A percentile compares a stretch with the other conserved stretches of the same genome.
phyloP scores from a whole-genome alignment of 2,329 filamentous ascomycete species.

The Paramyrothecium sp. region DNA sequence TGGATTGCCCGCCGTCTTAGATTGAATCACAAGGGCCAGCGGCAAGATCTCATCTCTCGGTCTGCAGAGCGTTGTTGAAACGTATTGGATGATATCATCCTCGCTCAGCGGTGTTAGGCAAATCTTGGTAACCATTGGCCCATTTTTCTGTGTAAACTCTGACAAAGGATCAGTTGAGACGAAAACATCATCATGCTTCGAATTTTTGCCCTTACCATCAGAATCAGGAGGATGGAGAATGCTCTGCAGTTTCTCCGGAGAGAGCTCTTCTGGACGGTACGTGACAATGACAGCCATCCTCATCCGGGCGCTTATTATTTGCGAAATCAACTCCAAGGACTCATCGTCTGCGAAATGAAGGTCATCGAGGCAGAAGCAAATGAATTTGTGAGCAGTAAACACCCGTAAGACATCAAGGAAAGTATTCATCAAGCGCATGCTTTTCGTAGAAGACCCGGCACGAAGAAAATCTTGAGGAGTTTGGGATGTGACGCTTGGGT shows the following conservation, averaged over 20 bases:
- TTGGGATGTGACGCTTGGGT: constrained; percentile 41
- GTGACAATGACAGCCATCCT: constrained; percentile 82
- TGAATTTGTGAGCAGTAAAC: constrained; percentile 79
- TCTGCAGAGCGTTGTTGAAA: constrained; percentile 77
- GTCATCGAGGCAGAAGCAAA: constrained; percentile 87
- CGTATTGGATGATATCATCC: constrained; percentile 77
- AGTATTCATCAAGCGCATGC: constrained; percentile 78
- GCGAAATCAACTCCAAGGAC: constrained; percentile 77
- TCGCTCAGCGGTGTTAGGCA: constrained; percentile 73
- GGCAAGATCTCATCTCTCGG: constrained; percentile 70
- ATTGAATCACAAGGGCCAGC: constrained; percentile 80
- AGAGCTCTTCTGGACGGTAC: constrained; percentile 65
- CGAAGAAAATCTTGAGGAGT: constrained; percentile 61
- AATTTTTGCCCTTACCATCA: constrained; percentile 39
- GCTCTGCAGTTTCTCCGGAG: constrained; percentile 51
- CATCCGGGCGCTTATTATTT: constrained; percentile 75
- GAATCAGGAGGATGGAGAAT: constrained; percentile 54
- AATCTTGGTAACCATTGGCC: constrained; percentile 65
- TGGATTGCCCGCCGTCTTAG: constrained; percentile 84
- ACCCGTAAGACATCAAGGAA: constrained; percentile 83
- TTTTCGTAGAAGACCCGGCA: constrained; percentile 57
- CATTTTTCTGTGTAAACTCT: constrained; percentile 44
- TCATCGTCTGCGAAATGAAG: constrained; percentile 89
- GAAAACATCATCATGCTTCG: not conserved
- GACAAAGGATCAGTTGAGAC: constrained; percentile 15